Percentiles rank a stretch among this genome's conserved stretches.
Evolutionary conservation across 306 rosid genomes (phyloP).

Genomic region (Lathyrus aphaca): DNA sequence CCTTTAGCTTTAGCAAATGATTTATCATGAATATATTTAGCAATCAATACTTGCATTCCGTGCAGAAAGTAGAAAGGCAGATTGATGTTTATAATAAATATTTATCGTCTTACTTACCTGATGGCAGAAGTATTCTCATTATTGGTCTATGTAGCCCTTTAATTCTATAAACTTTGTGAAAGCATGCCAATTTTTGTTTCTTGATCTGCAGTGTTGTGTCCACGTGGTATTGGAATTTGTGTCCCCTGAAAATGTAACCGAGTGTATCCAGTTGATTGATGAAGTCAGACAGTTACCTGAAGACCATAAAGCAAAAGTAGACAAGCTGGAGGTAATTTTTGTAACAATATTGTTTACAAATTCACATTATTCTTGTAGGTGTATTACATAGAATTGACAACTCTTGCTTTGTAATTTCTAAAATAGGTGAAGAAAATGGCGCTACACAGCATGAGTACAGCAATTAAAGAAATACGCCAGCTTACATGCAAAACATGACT

Average conservation of each 20-base stretch:
- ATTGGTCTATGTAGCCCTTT: background rate
- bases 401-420: conserved; percentile 24
- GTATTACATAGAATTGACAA: conserved; percentile 24
- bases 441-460: conserved; percentile 68
- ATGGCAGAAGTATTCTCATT: conserved; percentile 16
- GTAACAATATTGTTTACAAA: conserved; percentile 20
- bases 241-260: conserved; percentile 79
- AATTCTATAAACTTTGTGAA: conserved; percentile 15
- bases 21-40: conserved; percentile 19
- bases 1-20: conserved; percentile 3
- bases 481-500: conserved; percentile 73
- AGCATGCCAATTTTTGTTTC: conserved; percentile 30
- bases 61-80: conserved; percentile 9
- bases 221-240: conserved; percentile 87
- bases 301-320: conserved; percentile 71
- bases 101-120: conserved; percentile 9
- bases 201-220: conserved; percentile 71
- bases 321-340: conserved; percentile 74
- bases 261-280: conserved; percentile 72
- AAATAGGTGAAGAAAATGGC: conserved; percentile 89
- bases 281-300: conserved; percentile 73
- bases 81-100: conserved; percentile 18
- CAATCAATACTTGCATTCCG: conserved; percentile 1
- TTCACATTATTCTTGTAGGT: conserved; percentile 30
- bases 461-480: conserved; percentile 80